Percentiles rank a stretch among this genome's conserved stretches.
These are phyloP conservation scores for Tylopilus sp. DNA, from an alignment of 768 basidiomycete genomes.

Conservation along the genomic window DNA sequence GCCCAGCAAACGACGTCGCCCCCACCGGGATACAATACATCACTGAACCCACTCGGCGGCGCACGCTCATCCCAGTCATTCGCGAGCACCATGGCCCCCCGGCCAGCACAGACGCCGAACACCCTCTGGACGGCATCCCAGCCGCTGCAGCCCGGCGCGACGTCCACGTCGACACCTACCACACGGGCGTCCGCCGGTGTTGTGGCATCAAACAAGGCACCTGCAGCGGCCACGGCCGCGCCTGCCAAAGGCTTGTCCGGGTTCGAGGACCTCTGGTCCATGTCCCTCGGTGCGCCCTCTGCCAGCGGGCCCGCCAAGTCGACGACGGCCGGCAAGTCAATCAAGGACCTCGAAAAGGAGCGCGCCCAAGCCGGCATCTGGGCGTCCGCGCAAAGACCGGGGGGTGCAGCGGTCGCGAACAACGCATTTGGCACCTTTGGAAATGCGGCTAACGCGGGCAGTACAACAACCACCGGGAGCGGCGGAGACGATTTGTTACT, in stretches of 20 bases:
- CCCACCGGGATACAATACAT: conserved; percentile 25
- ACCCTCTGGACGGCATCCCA: conserved; percentile 23
- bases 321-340: conserved; percentile 58
- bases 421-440: conserved; percentile 35
- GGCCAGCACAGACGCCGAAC: conserved; percentile 21
- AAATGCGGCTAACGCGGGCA: conserved; percentile 13
- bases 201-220: conserved; percentile 16
- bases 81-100: conserved; percentile 14
- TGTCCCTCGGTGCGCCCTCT: conserved; percentile 59
- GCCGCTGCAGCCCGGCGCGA: no score
- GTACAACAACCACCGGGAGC: conserved; percentile 20
- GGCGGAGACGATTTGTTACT: conserved; percentile 42
- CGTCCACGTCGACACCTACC: conserved; percentile 9
- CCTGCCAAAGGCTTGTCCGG: conserved; percentile 44
- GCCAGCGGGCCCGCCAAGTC: conserved; percentile 34
- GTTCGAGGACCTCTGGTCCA: conserved; percentile 88
- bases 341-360: conserved; percentile 87
- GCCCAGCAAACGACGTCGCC: conserved; percentile 12
- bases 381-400: conserved; percentile 41
- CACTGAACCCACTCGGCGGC: conserved; percentile 27
- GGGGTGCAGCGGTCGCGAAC: conserved; percentile 9
- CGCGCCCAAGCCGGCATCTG: conserved; percentile 80
- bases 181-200: conserved; percentile 10
- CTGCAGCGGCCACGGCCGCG: conserved; percentile 18
- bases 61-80: conserved; percentile 20